Evolutionary conservation across 2,329 filamentous ascomycete genomes (phyloP), one percentile per base, ranked within the genome.

Genomic region (Talaromyces marneffei): DNA sequence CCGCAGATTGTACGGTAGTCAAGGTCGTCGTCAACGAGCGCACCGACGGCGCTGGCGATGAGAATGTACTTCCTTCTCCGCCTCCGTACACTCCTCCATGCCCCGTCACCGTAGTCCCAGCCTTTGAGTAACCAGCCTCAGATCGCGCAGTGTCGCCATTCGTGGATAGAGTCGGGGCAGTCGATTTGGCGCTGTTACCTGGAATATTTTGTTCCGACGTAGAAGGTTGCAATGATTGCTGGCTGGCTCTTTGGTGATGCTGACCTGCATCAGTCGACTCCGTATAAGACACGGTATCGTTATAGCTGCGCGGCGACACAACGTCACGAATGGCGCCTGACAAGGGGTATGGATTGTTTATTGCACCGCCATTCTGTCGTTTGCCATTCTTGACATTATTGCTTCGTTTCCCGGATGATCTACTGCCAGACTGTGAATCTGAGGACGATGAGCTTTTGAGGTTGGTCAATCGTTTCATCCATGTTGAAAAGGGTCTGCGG

Each of bases 381-480:
- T 79, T 62, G 52, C 18, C 14, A 14, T 54, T 40, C 64, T 63
- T 31, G 40, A 42, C 53, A 60, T 40, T 39, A 25, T 53, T 53
- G 33, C 42, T 53, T 18, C 72, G 73, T 64, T 75, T 77, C 64
- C 79, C 76, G 14, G 75, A 72, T 46, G 71, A 62, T 66, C 71
- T 65, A 64, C 69, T 67, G 16, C 44, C 25, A 27, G 54, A 50
- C 8, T 53, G 57, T 23, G 80, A 75, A 16, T 46, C 44, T 63
- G 85, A 85, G 33, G 87, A 89, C 4, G 87, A 89, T 7, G 87
- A 87, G 60, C 79, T 82, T 75, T 96, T 97, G 77, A 96, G 88
- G 74, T 88, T 93, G 64, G 92, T 87, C 61, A 97, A 85, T 71
- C 92, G 92, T 82, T 92, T 96, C 81, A 99, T 91, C 89, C 93